phyloP scores from a whole-genome alignment of 441 rosid genomes.

The Isatis lusitanica region DNA sequence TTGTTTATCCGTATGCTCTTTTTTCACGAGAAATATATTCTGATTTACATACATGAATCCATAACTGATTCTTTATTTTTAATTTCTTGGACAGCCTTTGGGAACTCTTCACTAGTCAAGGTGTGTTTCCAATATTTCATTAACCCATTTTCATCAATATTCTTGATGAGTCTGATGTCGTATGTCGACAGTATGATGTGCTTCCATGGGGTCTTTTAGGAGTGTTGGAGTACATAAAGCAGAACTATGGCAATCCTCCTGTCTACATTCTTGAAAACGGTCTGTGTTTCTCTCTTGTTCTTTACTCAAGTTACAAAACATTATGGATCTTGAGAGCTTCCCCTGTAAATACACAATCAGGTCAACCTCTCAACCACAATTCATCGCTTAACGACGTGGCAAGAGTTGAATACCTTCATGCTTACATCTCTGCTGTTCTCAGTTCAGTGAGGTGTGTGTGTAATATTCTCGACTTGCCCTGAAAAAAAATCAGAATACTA shows the following conservation, averaged over 20 bases:
- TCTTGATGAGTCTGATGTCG: background rate
- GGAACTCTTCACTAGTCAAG: background rate
- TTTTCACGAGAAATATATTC: background rate
- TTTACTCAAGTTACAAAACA: background rate
- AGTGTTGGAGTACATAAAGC: conserved; percentile 51
- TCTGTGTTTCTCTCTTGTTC: conserved; percentile 19
- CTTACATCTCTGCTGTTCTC: conserved; percentile 50
- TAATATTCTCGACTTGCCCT: background rate
- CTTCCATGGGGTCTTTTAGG: conserved; percentile 51
- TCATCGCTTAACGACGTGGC: conserved; percentile 43
- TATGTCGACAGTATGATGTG: conserved; percentile 39
- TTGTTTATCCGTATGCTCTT: conserved; percentile 29
- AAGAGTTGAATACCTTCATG: conserved; percentile 50
- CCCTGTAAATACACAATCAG: conserved; percentile 32
- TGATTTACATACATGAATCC: background rate
- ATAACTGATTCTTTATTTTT: background rate
- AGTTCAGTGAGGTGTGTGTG: conserved; percentile 50
- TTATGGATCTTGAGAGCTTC: background rate
- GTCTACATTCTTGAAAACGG: conserved; percentile 69
- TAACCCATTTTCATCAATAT: background rate
- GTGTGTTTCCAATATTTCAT: background rate
- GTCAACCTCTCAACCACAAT: conserved; percentile 35
- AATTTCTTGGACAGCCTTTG: background rate
- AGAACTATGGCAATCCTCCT: conserved; percentile 57
- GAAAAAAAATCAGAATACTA: background rate